Percentiles rank a stretch among this genome's conserved stretches.
Conservation (phyloP, 1,139 yeast genomes). For the Pichia sorboxylosa region DNA sequence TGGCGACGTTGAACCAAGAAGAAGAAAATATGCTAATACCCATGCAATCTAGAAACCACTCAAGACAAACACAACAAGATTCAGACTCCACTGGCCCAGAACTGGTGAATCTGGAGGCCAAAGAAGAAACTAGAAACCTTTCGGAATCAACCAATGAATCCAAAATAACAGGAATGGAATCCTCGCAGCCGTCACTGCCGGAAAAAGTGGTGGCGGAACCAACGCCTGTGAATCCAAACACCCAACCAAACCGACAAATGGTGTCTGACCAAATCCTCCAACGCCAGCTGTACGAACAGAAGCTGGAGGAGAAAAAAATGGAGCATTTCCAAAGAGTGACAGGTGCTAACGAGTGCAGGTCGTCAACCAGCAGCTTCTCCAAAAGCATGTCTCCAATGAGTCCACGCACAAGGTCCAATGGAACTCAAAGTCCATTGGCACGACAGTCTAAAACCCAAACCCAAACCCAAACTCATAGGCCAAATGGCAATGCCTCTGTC, state of each 20-base stretch:
- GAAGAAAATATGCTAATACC: no score
- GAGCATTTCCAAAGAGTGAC: slow-evolving; percentile 6
- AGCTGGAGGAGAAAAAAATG: slow-evolving; percentile 8
- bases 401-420: slow-evolving; percentile 5
- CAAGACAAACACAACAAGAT: neutral
- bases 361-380: slow-evolving; percentile 1
- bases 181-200: neutral
- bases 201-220: neutral
- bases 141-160: slow-evolving; percentile 1
- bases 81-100: neutral
- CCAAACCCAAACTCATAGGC: neutral
- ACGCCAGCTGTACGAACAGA: slow-evolving; percentile 5
- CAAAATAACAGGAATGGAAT: neutral
- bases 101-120: neutral
- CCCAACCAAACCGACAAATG: neutral
- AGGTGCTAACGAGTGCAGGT: slow-evolving; percentile 1
- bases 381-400: slow-evolving; percentile 12
- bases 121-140: slow-evolving; percentile 5
- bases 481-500: neutral
- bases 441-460: neutral
- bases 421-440: slow-evolving; percentile 1
- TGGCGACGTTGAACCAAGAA: neutral
- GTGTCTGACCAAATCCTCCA: neutral
- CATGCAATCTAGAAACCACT: neutral
- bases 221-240: neutral